phyloP scores from a whole-genome alignment of 78 protist genomes.

The Dictyostelium firmibasis region DNA sequence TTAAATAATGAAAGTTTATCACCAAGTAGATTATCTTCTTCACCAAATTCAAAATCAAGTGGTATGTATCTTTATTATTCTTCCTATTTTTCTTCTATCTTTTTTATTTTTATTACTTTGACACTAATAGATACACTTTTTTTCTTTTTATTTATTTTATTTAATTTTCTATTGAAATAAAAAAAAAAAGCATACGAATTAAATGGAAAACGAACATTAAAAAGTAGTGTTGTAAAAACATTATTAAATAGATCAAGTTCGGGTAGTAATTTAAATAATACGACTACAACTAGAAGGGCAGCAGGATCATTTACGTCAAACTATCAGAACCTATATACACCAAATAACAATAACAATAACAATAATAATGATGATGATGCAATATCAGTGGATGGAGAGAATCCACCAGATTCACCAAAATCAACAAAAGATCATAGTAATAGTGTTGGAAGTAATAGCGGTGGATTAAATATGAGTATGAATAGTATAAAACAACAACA shows the following conservation, averaged over 20 bases:
- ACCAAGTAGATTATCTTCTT: constrained; percentile 2
- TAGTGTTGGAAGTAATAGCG: not conserved
- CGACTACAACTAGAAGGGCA: not conserved
- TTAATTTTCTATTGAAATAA: not conserved
- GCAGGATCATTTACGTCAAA: not conserved
- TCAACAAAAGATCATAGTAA: constrained; percentile 4
- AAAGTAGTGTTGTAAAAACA: constrained; percentile 35
- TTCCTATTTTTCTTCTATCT: not conserved
- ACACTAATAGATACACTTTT: too few relatives aligned
- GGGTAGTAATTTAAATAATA: constrained; percentile 4
- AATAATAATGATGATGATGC: not conserved
- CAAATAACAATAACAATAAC: not conserved
- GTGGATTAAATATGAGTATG: not conserved
- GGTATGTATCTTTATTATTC: not conserved
- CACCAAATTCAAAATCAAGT: constrained; percentile 26
- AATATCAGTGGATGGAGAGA: not conserved
- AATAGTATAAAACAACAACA: not conserved
- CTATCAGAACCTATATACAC: not conserved
- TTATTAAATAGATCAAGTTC: constrained; percentile 55
- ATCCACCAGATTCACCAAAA: constrained; percentile 50
- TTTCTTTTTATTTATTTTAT: not conserved
- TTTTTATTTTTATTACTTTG: too few relatives aligned
- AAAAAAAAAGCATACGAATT: not conserved
- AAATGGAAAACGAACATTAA: constrained; percentile 40
- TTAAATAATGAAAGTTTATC: not conserved